phyloP scores from a whole-genome alignment of 2,329 filamentous ascomycete genomes.

The Onygenales sp. region DNA sequence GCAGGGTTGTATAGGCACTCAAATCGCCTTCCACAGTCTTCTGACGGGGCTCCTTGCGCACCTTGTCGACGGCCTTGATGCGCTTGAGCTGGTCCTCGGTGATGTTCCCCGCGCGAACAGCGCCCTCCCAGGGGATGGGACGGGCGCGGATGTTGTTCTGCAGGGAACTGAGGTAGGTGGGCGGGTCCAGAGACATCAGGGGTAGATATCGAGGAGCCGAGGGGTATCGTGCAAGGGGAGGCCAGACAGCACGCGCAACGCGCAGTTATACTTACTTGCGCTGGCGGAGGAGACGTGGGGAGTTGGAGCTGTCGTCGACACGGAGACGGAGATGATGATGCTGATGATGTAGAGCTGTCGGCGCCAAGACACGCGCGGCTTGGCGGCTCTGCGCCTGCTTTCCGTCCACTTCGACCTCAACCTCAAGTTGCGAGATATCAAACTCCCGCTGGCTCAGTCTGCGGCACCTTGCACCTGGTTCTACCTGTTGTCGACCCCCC shows the following conservation, averaged over 20 bases:
- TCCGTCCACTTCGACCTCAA: too few relatives aligned
- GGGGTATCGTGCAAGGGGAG: background rate
- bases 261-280: background rate
- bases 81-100: constrained; percentile 89
- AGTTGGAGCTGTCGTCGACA: too few relatives aligned
- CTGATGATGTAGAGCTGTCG: too few relatives aligned
- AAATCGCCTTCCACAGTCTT: constrained; percentile 73
- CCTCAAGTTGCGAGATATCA: too few relatives aligned
- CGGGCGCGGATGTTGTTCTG: constrained; percentile 96
- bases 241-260: background rate
- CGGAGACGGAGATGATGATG: too few relatives aligned
- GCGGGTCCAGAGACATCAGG: constrained; percentile 81
- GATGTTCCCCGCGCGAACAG: constrained; percentile 84
- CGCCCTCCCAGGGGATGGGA: constrained; percentile 96
- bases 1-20: constrained; percentile 67
- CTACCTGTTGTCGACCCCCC: too few relatives aligned
- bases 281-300: too few relatives aligned
- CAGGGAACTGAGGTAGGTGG: constrained; percentile 75
- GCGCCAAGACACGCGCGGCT: too few relatives aligned
- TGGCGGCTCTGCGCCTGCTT: too few relatives aligned
- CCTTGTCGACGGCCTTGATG: constrained; percentile 95
- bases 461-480: too few relatives aligned
- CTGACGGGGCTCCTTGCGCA: constrained; percentile 80
- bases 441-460: too few relatives aligned
- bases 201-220: constrained; percentile 8